These are phyloP conservation scores for Lineolata rhizophorae DNA, from an alignment of 495 filamentous ascomycete species.

Conservation along the genomic window DNA sequence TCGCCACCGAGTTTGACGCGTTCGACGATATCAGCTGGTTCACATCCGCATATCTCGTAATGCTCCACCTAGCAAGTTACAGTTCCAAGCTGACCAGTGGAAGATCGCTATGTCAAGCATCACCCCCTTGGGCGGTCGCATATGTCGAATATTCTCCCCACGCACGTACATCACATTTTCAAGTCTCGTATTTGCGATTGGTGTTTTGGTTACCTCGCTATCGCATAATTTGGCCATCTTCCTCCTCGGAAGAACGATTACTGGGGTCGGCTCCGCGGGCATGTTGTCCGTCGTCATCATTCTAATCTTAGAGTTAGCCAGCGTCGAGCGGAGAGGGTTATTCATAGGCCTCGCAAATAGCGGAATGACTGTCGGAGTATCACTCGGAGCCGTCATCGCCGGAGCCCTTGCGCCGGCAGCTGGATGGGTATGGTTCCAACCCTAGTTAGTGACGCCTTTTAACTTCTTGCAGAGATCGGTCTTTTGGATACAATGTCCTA, in stretches of 20 bases:
- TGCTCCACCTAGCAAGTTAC: background rate
- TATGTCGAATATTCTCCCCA: constrained; percentile 45
- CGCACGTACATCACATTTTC: constrained; percentile 34
- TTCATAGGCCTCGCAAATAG: constrained; percentile 45
- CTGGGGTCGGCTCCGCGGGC: constrained; percentile 42
- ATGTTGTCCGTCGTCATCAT: constrained; percentile 46
- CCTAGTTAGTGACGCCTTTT: background rate
- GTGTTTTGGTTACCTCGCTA: constrained; percentile 36
- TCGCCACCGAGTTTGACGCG: constrained; percentile 48
- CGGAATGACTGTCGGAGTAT: constrained; percentile 46
- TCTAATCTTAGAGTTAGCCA: constrained; percentile 42
- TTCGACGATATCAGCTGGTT: constrained; percentile 56
- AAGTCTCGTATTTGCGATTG: constrained; percentile 32
- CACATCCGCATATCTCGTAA: constrained; percentile 40
- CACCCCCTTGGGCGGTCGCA: constrained; percentile 39
- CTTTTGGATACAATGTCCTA: constrained; percentile 43
- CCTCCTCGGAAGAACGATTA: constrained; percentile 38
- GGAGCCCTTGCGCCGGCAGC: constrained; percentile 35
- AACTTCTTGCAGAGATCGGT: constrained; percentile 30
- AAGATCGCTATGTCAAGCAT: constrained; percentile 47
- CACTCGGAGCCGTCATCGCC: constrained; percentile 45
- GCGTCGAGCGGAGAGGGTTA: constrained; percentile 38
- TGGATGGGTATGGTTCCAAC: constrained; percentile 38
- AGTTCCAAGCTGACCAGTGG: too few relatives aligned
- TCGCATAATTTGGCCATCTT: constrained; percentile 35